These are phyloP conservation scores for Aspergillus sparsus DNA, from an alignment of 495 filamentous ascomycete genomes.

Conservation along the genomic window DNA sequence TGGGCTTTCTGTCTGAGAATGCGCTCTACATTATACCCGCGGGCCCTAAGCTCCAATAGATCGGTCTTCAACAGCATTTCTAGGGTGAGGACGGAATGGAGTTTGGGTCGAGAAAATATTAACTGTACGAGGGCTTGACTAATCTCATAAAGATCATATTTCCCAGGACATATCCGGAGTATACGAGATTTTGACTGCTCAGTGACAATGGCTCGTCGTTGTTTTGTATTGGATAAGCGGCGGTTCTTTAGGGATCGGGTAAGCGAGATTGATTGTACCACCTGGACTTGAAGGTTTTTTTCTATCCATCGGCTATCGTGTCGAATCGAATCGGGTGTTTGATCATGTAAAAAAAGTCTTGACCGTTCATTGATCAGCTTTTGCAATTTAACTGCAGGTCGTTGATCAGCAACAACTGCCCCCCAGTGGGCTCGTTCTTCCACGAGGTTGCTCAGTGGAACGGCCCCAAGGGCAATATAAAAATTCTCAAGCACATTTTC, in stretches of 20 bases:
- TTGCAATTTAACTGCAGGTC: conserved; percentile 57
- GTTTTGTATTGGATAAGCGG: conserved; percentile 64
- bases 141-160: conserved; percentile 83
- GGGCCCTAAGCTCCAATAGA: conserved; percentile 70
- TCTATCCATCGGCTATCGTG: conserved; percentile 89
- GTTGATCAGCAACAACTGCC: conserved; percentile 52
- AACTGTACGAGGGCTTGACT: conserved; percentile 77
- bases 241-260: conserved; percentile 70
- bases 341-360: conserved; percentile 83
- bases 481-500: conserved; percentile 85
- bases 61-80: conserved; percentile 85
- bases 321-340: conserved; percentile 64
- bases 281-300: conserved; percentile 75
- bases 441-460: conserved; percentile 45
- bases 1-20: conserved; percentile 82
- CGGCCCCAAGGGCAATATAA: conserved; percentile 60
- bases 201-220: conserved; percentile 66
- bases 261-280: conserved; percentile 72
- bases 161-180: conserved; percentile 60
- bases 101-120: conserved; percentile 78
- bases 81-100: conserved; percentile 80
- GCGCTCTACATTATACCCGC: conserved; percentile 93
- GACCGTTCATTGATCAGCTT: conserved; percentile 82
- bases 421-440: conserved; percentile 54
- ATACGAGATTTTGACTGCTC: conserved; percentile 47